Conservation (phyloP, 2,329 filamentous ascomycete genomes). For the Akanthomyces dipterigenus region DNA sequence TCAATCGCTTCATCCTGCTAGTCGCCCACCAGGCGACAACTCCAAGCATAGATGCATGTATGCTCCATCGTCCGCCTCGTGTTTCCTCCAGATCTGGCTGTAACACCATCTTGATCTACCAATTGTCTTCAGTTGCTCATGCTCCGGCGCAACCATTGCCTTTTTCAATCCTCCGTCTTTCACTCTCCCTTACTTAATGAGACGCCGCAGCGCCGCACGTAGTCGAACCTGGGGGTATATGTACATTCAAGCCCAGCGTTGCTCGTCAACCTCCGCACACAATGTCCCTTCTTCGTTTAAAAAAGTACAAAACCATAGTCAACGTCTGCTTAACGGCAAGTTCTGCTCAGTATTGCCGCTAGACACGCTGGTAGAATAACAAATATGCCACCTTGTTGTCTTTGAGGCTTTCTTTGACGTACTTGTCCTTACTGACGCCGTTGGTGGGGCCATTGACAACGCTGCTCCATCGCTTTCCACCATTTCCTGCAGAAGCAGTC, state of each 20-base stretch:
- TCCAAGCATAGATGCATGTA: background rate
- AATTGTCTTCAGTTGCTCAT: background rate
- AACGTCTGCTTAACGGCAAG: background rate
- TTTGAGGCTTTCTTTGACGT: constrained; percentile 60
- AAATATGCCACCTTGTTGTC: constrained; percentile 98
- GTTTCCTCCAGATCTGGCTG: background rate
- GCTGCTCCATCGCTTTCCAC: constrained; percentile 60
- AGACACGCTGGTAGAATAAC: constrained; percentile 83
- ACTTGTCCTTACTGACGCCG: constrained; percentile 48
- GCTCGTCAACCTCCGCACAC: background rate
- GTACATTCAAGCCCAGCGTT: constrained; percentile 7
- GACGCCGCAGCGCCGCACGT: constrained; percentile 2
- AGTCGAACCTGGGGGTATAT: background rate
- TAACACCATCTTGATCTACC: background rate
- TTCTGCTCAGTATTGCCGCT: constrained; percentile 4
- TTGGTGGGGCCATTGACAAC: constrained; percentile 54
- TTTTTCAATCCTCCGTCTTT: background rate
- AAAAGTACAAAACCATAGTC: background rate
- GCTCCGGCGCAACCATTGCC: background rate
- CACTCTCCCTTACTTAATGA: background rate
- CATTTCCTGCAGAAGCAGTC: constrained; percentile 49
- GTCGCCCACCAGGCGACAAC: no score
- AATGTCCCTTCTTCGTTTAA: background rate
- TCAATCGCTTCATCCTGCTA: background rate
- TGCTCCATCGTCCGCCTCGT: background rate